A percentile compares a stretch with the other conserved stretches of the same genome.
Conservation (phyloP, 176 grass and related monocot genomes). For the Avena atlantica region DNA sequence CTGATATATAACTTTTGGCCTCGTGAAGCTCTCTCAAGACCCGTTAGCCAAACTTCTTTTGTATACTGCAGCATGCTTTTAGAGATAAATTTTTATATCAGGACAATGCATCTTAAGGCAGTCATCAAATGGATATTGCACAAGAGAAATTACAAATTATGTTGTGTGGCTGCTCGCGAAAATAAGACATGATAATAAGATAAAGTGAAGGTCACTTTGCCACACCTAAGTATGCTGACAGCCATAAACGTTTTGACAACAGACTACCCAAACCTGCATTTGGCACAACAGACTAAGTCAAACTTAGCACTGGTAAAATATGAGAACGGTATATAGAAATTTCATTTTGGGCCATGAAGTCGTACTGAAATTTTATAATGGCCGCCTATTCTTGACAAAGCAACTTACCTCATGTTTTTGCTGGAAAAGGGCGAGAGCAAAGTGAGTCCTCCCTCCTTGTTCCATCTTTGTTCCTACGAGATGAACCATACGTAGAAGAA, state of each 20-base stretch:
- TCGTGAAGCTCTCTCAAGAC: too few relatives aligned
- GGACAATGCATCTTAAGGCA: too few relatives aligned
- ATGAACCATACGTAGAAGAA: too few relatives aligned
- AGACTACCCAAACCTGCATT: conserved; percentile 68
- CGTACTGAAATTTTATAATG: not conserved
- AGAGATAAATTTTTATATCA: too few relatives aligned
- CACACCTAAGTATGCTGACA: conserved; percentile 77
- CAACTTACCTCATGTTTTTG: conserved; percentile 65
- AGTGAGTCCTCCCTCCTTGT: conserved; percentile 83
- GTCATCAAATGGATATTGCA: too few relatives aligned
- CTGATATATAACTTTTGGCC: too few relatives aligned
- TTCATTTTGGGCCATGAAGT: not conserved
- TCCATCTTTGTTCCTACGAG: conserved; percentile 35
- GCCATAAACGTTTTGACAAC: conserved; percentile 80
- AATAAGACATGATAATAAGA: too few relatives aligned
- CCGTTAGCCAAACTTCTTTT: too few relatives aligned
- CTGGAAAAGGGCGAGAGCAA: conserved; percentile 72
- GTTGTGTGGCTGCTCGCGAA: too few relatives aligned
- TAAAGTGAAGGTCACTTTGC: not conserved
- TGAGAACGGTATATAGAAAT: not conserved
- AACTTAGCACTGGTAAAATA: not conserved
- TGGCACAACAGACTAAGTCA: conserved; percentile 31
- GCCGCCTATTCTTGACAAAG: not conserved
- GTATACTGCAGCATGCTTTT: too few relatives aligned
- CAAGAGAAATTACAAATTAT: too few relatives aligned